phyloP scores from a whole-genome alignment of 148 eudicot genomes.

The Arctostaphylos glauca region DNA sequence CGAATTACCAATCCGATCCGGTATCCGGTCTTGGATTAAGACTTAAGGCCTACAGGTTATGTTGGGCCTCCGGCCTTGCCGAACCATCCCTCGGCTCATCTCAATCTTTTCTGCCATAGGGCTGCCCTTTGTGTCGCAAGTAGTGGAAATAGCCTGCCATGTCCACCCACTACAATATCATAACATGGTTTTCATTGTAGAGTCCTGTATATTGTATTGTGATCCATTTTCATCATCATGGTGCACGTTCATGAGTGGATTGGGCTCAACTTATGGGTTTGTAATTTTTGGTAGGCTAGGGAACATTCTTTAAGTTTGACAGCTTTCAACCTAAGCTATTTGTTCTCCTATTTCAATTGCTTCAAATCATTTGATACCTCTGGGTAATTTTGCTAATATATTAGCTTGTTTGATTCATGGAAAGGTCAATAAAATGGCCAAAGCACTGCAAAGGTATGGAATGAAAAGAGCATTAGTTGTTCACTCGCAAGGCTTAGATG shows the following conservation, averaged over 20 bases:
- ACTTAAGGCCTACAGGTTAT: no score
- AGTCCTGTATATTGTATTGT: neutral
- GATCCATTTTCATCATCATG: conserved; percentile 3
- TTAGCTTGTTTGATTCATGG: neutral
- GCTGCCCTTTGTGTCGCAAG: no score
- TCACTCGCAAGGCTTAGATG: conserved; percentile 86
- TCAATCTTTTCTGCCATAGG: no score
- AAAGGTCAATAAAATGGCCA: conserved; percentile 81
- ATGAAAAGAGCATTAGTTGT: conserved; percentile 93
- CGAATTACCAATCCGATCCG: no score
- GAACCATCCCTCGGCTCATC: no score
- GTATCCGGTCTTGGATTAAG: no score
- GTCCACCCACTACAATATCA: no score
- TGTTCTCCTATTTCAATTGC: no score
- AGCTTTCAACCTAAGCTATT: neutral
- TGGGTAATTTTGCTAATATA: neutral
- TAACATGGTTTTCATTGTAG: neutral
- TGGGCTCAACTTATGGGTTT: neutral
- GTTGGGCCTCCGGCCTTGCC: no score
- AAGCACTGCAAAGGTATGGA: conserved; percentile 84
- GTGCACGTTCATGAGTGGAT: neutral
- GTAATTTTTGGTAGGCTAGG: neutral
- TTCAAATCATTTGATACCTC: neutral
- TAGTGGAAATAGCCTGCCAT: no score
- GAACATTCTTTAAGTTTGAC: neutral